Conservation (phyloP, 495 filamentous ascomycete species). For the Xylaria scruposa region DNA sequence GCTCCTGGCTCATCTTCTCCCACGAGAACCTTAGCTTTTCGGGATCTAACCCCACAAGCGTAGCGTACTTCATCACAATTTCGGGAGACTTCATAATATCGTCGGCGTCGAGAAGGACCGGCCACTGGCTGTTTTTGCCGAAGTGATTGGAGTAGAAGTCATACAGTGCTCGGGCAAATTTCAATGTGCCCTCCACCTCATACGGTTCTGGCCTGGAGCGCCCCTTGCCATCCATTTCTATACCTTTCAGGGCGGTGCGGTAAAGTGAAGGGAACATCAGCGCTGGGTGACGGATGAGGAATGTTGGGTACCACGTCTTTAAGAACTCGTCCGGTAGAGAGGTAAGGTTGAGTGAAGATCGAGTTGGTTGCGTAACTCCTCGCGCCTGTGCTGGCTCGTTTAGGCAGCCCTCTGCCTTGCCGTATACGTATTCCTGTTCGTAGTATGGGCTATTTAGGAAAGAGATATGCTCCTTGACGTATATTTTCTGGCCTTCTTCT, state of each 20-base stretch:
- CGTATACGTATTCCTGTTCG: constrained; percentile 27
- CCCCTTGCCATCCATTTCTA: constrained; percentile 25
- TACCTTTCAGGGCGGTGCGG: constrained; percentile 36
- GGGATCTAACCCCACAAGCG: constrained; percentile 46
- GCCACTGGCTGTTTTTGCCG: constrained; percentile 33
- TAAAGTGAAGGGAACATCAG: constrained; percentile 48
- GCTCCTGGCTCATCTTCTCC: constrained; percentile 36
- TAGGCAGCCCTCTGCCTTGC: not conserved
- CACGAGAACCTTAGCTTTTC: constrained; percentile 47
- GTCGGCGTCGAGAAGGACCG: constrained; percentile 53
- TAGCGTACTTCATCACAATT: constrained; percentile 42
- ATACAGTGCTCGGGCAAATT: constrained; percentile 45
- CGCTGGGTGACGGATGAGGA: constrained; percentile 54
- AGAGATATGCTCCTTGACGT: constrained; percentile 50
- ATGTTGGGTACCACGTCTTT: constrained; percentile 43
- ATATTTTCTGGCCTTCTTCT: constrained; percentile 40
- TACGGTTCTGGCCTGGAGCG: constrained; percentile 27
- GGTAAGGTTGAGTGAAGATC: constrained; percentile 45
- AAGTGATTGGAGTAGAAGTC: constrained; percentile 44
- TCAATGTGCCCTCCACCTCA: constrained; percentile 36
- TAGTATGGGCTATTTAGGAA: constrained; percentile 32
- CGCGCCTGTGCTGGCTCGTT: not conserved
- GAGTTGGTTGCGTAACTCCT: constrained; percentile 22
- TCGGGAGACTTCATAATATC: constrained; percentile 50
- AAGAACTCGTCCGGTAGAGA: constrained; percentile 50